These are phyloP conservation scores for Lactarius trivialis DNA, from an alignment of 768 basidiomycete genomes.

Conservation along the genomic window DNA sequence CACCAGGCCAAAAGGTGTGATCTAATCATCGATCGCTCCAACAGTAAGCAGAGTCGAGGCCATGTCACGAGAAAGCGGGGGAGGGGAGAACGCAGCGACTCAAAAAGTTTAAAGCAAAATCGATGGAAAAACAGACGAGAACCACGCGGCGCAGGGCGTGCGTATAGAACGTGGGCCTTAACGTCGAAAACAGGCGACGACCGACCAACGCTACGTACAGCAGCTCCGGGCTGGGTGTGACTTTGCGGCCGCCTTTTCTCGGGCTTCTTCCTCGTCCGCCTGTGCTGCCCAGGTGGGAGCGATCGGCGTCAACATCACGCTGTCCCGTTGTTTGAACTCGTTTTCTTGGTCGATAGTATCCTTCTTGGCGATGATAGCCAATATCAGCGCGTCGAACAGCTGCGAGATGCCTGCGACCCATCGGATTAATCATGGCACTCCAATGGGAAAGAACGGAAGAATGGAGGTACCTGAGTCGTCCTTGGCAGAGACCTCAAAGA, in stretches of 20 bases:
- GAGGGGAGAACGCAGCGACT: neutral
- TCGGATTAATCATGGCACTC: neutral
- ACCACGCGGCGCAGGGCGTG: neutral
- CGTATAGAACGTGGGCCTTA: constrained; percentile 2
- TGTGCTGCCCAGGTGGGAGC: constrained; percentile 72
- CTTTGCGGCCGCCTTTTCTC: constrained; percentile 40
- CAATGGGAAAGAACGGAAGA: neutral
- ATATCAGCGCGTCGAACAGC: constrained; percentile 74
- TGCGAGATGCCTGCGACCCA: constrained; percentile 58
- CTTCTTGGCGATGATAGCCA: constrained; percentile 70
- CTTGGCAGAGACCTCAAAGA: constrained; percentile 89
- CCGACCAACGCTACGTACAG: constrained; percentile 39
- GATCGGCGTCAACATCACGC: constrained; percentile 64
- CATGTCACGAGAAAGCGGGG: constrained; percentile 3
- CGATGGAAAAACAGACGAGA: neutral
- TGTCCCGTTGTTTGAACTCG: constrained; percentile 72
- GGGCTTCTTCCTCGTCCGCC: constrained; percentile 74
- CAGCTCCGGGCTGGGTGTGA: constrained; percentile 57
- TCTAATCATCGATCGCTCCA: constrained; percentile 1
- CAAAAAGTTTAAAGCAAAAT: neutral
- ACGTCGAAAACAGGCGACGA: constrained; percentile 9
- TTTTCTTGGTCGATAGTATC: constrained; percentile 79
- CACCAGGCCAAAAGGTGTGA: neutral
- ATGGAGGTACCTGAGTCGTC: constrained; percentile 64
- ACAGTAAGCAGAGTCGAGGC: neutral